phyloP scores from a whole-genome alignment of 2,329 filamentous ascomycete genomes.

The Stagonosporopsis vannaccii region DNA sequence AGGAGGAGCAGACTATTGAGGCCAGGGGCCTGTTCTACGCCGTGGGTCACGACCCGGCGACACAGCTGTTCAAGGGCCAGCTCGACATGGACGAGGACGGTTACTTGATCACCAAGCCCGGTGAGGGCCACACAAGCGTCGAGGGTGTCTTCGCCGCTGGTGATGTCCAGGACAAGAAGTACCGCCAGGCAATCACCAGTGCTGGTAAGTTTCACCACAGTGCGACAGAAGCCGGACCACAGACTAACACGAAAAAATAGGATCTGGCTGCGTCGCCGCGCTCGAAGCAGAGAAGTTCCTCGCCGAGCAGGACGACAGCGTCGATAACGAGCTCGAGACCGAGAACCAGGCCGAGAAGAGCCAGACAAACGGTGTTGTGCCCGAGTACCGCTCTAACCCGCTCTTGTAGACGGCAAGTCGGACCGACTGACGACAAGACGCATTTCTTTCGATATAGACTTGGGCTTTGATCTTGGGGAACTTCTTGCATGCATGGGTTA shows the following conservation, averaged over 20 bases:
- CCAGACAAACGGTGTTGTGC: conserved; percentile 61
- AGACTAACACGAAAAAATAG: conserved; percentile 54
- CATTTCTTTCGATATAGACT: conserved; percentile 13
- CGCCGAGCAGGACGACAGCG: conserved; percentile 71
- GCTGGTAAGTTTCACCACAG: conserved; percentile 70
- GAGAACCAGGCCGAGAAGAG: conserved; percentile 60
- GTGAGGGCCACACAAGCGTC: conserved; percentile 85
- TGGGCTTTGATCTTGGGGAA: conserved; percentile 14
- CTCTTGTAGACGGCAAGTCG: conserved; percentile 58
- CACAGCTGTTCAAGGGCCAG: conserved; percentile 87
- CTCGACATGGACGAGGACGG: conserved; percentile 87
- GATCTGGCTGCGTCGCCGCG: conserved; percentile 92
- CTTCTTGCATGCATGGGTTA: conserved; percentile 19
- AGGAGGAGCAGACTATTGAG: conserved; percentile 80
- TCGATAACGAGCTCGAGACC: conserved; percentile 55
- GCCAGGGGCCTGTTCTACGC: conserved; percentile 97
- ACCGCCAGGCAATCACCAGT: conserved; percentile 96
- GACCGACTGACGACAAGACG: neutral
- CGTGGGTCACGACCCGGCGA: conserved; percentile 95
- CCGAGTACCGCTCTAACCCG: conserved; percentile 70
- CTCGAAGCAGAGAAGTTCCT: conserved; percentile 96
- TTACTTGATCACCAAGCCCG: conserved; percentile 88
- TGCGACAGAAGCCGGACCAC: neutral
- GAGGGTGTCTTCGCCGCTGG: conserved; percentile 95
- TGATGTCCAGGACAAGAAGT: conserved; percentile 98